Base-by-base conservation (phyloP, 2,329 filamentous ascomycete genomes). In the Colletotrichum sidae region DNA sequence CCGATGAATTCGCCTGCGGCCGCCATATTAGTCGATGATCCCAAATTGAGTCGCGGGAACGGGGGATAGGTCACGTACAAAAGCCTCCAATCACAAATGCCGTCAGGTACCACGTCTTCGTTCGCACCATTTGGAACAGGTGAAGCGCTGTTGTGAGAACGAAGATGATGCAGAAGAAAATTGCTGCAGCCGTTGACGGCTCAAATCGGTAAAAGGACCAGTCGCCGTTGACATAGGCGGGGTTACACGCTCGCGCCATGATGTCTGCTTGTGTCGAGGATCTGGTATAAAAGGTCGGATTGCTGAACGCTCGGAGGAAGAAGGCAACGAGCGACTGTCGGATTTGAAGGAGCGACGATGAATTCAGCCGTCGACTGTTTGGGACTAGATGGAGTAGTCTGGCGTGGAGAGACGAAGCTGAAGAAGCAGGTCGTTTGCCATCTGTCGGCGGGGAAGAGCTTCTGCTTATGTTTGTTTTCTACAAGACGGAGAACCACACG, bases 81-180 rank as follows among this genome's bases (percentile, higher is more conserved):
- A 66, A 33, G 10, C 60, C 65, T 13, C 61, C 65, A 15, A 63
- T 11, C 4, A 66, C 51, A 35, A 69, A 69, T 7, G 65, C 65
- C 8, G 55, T 60, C 53, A 66, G 47, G 39, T 66, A 69, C 61
- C 66, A 69, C 6, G 67, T 61, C n/a, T 55, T 59, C 4, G 65
- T 59, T 7, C 44, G 55, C 15, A 57, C 10, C 25, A 68, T 50
- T 13, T 68, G 65, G 25, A 51, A 51, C 9, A 55, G 35, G 37
- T 68, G 67, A n/a, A 67, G 53, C 2, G 39, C 44, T 2, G 67
- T 61, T 1, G 60, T 61, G 37, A 55, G 15, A 13, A 55, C 10
- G 46, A 61, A 68, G 15, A 44, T n/a, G 17, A 65, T 13, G 25
- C 51, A 49, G 39, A 67, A 67, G 53, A 68, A 57, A 2, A 65